A percentile compares a stretch with the other conserved stretches of the same genome.
These are phyloP conservation scores for Camelina laxa DNA, from an alignment of 345 rosid species.

Conservation along the genomic window DNA sequence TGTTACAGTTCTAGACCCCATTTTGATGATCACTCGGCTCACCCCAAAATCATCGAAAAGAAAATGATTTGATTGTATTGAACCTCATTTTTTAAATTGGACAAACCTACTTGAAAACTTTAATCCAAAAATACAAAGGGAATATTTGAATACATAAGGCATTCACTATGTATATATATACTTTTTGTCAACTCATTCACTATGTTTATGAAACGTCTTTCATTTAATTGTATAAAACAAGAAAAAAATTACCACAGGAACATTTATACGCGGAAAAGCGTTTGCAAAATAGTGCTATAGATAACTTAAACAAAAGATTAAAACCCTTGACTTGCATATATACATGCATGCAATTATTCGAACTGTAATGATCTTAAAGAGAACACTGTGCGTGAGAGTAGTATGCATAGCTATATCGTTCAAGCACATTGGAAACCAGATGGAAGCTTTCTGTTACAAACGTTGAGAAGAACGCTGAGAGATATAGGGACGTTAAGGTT, in stretches of 20 bases:
- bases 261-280: background rate
- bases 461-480: constrained; percentile 63
- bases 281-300: background rate
- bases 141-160: background rate
- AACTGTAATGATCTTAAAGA: background rate
- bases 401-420: background rate
- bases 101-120: too few species aligned
- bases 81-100: background rate
- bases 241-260: background rate
- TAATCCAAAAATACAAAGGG: background rate
- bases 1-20: too few species aligned
- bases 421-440: constrained; percentile 51
- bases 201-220: background rate
- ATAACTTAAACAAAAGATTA: background rate
- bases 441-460: constrained; percentile 58
- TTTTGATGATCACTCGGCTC: too few species aligned
- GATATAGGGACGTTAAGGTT: constrained; percentile 63
- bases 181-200: too few species aligned
- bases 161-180: background rate
- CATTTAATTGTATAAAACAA: too few species aligned
- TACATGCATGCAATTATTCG: constrained; percentile 30
- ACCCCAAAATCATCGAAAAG: too few species aligned
- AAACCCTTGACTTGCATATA: background rate
- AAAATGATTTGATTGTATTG: background rate
- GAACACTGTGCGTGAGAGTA: background rate